These are phyloP conservation scores for Mucor circinelloides DNA, from an alignment of 371 early-diverging fungal genomes.

Conservation along the genomic window DNA sequence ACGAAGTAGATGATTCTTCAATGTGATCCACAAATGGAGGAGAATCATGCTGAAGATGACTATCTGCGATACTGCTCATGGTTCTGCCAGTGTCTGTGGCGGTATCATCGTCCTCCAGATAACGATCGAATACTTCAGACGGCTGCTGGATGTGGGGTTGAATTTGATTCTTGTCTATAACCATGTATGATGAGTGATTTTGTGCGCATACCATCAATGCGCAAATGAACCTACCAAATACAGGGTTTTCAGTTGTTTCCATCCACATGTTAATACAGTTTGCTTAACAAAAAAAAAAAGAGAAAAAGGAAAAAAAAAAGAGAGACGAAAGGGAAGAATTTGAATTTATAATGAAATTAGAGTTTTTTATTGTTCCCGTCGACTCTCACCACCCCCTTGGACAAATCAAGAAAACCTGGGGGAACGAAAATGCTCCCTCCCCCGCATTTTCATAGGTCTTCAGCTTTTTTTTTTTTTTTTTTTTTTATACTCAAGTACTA, in stretches of 20 bases:
- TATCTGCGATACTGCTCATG: constrained; percentile 15
- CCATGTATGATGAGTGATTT: not conserved
- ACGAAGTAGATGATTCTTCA: not conserved
- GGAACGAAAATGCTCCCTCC: not conserved
- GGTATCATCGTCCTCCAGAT: constrained; percentile 33
- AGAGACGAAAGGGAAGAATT: not conserved
- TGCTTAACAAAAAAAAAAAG: not conserved
- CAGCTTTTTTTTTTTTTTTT: too few relatives aligned
- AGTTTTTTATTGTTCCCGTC: not conserved
- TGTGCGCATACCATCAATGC: not conserved
- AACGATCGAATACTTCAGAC: constrained; percentile 2
- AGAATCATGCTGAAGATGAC: not conserved
- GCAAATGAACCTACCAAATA: not conserved
- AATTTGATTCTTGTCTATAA: not conserved
- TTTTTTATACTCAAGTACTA: too few relatives aligned
- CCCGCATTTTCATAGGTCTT: not conserved
- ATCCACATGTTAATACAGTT: not conserved
- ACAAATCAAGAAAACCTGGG: not conserved
- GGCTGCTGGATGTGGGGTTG: not conserved
- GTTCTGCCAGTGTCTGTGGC: constrained; percentile 30
- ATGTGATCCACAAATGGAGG: not conserved
- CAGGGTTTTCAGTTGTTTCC: constrained; percentile 6
- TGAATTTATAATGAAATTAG: not conserved
- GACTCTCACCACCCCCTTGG: not conserved
- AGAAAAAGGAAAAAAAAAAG: not conserved